phyloP scores from a whole-genome alignment of 2,329 filamentous ascomycete genomes.

The Nannizzia gypsea region DNA sequence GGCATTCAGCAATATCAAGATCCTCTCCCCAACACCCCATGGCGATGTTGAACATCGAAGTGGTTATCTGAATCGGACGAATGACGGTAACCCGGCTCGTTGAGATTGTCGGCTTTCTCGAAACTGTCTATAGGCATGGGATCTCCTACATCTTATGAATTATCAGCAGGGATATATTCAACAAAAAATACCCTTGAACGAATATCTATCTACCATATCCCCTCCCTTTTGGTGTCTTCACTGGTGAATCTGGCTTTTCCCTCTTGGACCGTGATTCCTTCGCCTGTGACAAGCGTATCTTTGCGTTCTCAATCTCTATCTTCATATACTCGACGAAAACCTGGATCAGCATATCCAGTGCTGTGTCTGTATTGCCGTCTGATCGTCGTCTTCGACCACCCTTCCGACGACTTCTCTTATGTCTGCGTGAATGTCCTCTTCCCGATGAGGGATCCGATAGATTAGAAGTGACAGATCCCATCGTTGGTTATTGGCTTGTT shows the following conservation, averaged over 20 bases:
- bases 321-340: conserved; percentile 3
- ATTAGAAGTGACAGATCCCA: background rate
- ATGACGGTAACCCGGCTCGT: background rate
- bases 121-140: background rate
- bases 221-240: background rate
- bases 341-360: conserved; percentile 1
- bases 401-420: background rate
- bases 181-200: background rate
- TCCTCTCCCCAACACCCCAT: background rate
- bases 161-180: background rate
- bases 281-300: conserved; percentile 3
- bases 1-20: background rate
- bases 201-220: background rate
- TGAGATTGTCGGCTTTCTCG: background rate
- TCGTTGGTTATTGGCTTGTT: background rate
- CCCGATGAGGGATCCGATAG: background rate
- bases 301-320: conserved; percentile 7
- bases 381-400: background rate
- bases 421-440: background rate
- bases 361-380: background rate
- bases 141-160: background rate
- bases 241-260: background rate
- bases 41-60: background rate
- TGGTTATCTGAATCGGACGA: background rate
- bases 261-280: background rate